Evolutionary conservation across 148 eudicot species (phyloP), one percentile per base, ranked within the genome.

Genomic region (Silene uniflora): DNA sequence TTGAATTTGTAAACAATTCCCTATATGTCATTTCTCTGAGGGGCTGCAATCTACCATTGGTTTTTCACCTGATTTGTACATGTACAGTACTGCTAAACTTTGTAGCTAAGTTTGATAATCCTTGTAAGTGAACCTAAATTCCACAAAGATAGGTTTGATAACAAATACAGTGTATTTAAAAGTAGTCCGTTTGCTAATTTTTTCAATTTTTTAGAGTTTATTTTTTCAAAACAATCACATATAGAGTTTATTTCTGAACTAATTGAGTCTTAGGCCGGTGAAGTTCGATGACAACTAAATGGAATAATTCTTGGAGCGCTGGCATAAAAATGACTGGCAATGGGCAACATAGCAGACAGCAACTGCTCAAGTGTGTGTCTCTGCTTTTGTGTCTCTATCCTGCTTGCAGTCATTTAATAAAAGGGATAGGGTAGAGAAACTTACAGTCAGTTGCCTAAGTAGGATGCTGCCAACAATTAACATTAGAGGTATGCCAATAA

Each of bases 391-490:
- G 29, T 22, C 71, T 72, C 19, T 47, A 66, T 29, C 19, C 59
- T 73, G 62, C 73, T 68, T 61, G 16, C 21, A 24, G 25, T 59
- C 21, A 23, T 78, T 29, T 19, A 61, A n/a, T 24, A 29, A 24
- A 24, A 46, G 83, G 32, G 59, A 73, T 35, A 73, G 32, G 75
- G 54, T 68, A 62, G 81, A 35, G 19, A 77, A 62, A 77, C 84
- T 68, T 68, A 62, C 80, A 67, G 69, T 77, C 81, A 77, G 59
- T 81, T 81, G 44, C 81, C 77, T 62, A 32, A 69, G 66, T 54
- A 62, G 72, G 73, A 62, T 81, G 84, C 78, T 59, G 67, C 77
- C 61, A 62, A 71, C 64, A 60, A 35, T 67, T 60, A 59, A 58
- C 52, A 81, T 8, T 60, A 35, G 24, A 58, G 44, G 74, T 64